phyloP scores from a whole-genome alignment of 202 grass and related monocot species.

The Digitaria exilis region DNA sequence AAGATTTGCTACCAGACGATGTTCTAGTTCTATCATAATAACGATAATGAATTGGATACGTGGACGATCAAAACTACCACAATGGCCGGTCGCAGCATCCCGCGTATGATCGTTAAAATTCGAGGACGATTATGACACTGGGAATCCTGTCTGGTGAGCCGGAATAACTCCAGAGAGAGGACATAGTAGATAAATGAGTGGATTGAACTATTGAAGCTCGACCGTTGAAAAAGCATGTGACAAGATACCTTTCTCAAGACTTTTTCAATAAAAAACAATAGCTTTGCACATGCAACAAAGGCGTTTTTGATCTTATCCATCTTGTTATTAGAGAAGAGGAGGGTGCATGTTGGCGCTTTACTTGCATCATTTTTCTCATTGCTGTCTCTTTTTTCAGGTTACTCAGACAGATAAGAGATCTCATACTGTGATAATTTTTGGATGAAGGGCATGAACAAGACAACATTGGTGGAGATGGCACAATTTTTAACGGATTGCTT shows the following conservation, averaged over 20 bases:
- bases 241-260: neutral
- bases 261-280: neutral
- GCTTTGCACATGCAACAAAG: conserved; percentile 12
- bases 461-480: no score
- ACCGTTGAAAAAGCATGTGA: conserved; percentile 14
- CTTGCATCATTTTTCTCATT: neutral
- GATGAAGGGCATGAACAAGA: neutral
- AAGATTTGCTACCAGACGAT: no score
- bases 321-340: neutral
- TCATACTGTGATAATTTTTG: neutral
- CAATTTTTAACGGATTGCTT: no score
- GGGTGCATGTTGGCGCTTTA: neutral
- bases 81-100: no score
- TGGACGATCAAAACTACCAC: no score
- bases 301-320: conserved; percentile 28
- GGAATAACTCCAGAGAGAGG: neutral
- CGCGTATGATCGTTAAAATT: neutral
- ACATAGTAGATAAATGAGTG: neutral
- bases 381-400: neutral
- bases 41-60: no score
- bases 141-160: neutral
- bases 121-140: neutral
- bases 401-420: neutral
- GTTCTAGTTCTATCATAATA: no score
- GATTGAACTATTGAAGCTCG: neutral